These are phyloP conservation scores for Lipomyces chichibuensis DNA, from an alignment of 805 yeast species.

Conservation along the genomic window DNA sequence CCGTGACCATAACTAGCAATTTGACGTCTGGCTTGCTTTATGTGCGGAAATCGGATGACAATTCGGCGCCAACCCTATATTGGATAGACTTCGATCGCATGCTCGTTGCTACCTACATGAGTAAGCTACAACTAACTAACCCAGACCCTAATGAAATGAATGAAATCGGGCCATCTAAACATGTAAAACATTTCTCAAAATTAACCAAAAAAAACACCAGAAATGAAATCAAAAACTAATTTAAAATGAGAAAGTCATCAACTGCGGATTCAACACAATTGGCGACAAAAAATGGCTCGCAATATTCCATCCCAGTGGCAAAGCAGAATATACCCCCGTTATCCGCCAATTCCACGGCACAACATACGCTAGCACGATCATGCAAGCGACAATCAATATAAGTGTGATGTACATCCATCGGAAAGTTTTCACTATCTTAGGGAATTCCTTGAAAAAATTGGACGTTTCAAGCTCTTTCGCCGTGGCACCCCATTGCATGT, in stretches of 20 bases:
- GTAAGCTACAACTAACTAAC: no score
- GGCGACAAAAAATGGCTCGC: slow-evolving; percentile 16
- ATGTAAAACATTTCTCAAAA: no score
- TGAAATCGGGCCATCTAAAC: no score
- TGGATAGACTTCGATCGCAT: no score
- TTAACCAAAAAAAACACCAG: no score
- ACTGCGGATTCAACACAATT: slow-evolving; percentile 22
- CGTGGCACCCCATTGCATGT: slow-evolving; percentile 24
- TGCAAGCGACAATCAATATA: neutral
- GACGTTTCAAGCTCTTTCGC: slow-evolving; percentile 19
- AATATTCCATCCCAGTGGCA: slow-evolving; percentile 14
- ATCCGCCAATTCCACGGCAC: slow-evolving; percentile 14
- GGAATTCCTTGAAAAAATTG: slow-evolving; percentile 17
- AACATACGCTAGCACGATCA: slow-evolving; percentile 10
- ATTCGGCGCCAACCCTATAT: no score
- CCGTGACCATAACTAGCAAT: no score
- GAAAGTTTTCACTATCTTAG: slow-evolving; percentile 11
- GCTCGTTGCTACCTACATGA: no score
- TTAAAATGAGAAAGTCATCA: slow-evolving; percentile 23
- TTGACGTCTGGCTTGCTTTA: no score
- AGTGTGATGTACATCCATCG: slow-evolving; percentile 9
- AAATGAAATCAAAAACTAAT: no score
- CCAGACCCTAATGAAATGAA: no score
- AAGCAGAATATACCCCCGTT: slow-evolving; percentile 5
- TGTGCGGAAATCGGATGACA: no score